Percentiles rank a stretch among this genome's conserved stretches.
phyloP scores from a whole-genome alignment of 169 alveolate species.

The Eimeria tenella region DNA sequence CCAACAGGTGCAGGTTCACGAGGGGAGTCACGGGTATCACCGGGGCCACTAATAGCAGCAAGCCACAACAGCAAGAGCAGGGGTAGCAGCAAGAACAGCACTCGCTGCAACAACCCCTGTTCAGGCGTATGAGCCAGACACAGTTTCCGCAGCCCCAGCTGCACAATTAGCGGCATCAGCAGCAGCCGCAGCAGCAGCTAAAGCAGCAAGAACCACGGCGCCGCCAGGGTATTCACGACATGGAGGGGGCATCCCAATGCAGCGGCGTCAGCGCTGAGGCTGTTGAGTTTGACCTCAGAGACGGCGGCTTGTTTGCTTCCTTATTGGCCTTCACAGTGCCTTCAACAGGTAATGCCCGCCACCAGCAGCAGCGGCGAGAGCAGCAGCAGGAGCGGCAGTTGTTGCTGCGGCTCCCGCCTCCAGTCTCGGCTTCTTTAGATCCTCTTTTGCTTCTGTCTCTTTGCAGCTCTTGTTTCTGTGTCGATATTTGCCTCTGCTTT shows the following conservation, averaged over 20 bases:
- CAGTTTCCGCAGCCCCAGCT: background rate
- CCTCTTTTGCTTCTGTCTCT: background rate
- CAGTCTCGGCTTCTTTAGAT: background rate
- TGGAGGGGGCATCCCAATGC: constrained; percentile 14
- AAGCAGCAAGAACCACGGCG: background rate
- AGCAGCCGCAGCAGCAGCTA: background rate
- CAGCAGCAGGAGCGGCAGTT: background rate
- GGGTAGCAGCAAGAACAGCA: background rate
- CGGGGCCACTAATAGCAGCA: no score
- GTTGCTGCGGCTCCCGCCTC: no score
- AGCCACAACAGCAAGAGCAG: background rate
- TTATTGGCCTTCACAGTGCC: background rate
- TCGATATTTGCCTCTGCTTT: background rate
- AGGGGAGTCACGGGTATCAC: no score
- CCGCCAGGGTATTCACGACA: background rate
- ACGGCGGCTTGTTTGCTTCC: background rate
- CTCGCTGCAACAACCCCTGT: background rate
- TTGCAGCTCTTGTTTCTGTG: background rate
- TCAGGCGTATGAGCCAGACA: background rate
- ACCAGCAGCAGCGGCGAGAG: background rate
- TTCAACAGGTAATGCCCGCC: background rate
- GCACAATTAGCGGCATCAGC: background rate
- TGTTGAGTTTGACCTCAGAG: background rate
- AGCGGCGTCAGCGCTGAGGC: constrained; percentile 40
- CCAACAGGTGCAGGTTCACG: no score